phyloP scores from a whole-genome alignment of 108 stramenopile genomes.

The Stephanodiscus triporus region DNA sequence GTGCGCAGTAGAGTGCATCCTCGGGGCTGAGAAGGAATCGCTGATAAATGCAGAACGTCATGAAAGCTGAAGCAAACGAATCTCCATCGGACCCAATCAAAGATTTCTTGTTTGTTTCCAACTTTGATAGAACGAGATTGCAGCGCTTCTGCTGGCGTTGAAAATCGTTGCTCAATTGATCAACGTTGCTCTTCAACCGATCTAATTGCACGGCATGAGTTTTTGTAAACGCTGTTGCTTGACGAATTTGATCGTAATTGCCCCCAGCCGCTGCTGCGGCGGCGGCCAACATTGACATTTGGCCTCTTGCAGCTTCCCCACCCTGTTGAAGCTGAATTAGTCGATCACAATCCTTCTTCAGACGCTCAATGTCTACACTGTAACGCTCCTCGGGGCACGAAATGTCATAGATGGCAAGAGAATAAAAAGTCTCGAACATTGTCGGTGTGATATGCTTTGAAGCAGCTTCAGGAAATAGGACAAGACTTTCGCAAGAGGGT shows the following conservation, averaged over 20 bases:
- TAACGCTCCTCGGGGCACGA: conserved; percentile 72
- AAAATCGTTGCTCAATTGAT: conserved; percentile 58
- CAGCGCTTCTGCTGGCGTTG: conserved; percentile 70
- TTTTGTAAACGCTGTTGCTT: conserved; percentile 53
- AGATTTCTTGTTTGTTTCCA: conserved; percentile 48
- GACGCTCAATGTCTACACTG: conserved; percentile 60
- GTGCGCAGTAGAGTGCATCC: conserved; percentile 84
- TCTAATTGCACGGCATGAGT: conserved; percentile 49
- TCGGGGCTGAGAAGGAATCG: conserved; percentile 78
- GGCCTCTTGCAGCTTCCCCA: conserved; percentile 31
- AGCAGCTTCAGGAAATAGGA: conserved; percentile 47
- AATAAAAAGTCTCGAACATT: conserved; percentile 80
- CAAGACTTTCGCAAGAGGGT: conserved; percentile 11
- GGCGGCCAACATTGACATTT: conserved; percentile 44
- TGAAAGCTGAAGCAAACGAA: conserved; percentile 53
- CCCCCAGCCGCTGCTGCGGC: conserved; percentile 54
- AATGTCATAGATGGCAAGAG: conserved; percentile 73
- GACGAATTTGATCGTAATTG: conserved; percentile 34
- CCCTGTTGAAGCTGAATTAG: conserved; percentile 54
- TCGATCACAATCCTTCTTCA: conserved; percentile 74
- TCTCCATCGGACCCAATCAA: conserved; percentile 44
- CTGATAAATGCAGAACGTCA: conserved; percentile 78
- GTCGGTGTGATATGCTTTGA: conserved; percentile 58
- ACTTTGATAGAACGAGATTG: conserved; percentile 34
- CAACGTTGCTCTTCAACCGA: conserved; percentile 55